Base-by-base conservation (phyloP, 768 basidiomycete genomes). In the Serendipita sp. region DNA sequence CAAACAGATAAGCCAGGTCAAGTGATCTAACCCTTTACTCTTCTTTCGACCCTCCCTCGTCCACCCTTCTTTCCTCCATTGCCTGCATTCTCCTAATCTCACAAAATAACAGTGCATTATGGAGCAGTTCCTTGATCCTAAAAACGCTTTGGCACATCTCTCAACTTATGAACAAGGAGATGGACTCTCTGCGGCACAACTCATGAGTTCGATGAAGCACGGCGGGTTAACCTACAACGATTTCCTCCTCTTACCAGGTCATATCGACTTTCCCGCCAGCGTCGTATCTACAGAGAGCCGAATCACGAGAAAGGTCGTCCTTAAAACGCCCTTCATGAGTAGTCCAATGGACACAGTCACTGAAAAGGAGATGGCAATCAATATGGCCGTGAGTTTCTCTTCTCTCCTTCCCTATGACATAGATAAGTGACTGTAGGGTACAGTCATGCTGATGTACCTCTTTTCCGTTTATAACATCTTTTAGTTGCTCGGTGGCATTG, bases 341-440 rank as follows among this genome's bases (percentile, higher is more conserved):
- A 94, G 91, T 63, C 95, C 96, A 15, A 99, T 99, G 96, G 96
- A 99, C 78, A 99, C 96, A 51, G 96, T 98, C 70, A 98, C 96
- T 0, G 96, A 97, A 76, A 84, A 81, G 64, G 85, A 90, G 66
- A 95, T 94, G 90, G 91, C 91, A 35, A 91, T 95, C 72, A 78
- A 86, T 60, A 85, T 95, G 81, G 91, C 92, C 75, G 90, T 93
- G 74, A 77, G 87, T 75, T 64, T 41, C 2, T 13, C 5, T 41
- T 2, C 41, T 41, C 23, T 41, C 41, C 13, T 68, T 28, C 65
- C 13, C 65, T 34, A 36, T 62, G 54, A 44, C 67, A 63, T 69
- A 45, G 63, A 16, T 28, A 18, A 30, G 52, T 11, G 38, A 44
- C 23, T 23, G 23, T 23, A 23, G 23, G 15, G 7, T 63, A 34